A percentile compares a stretch with the other conserved stretches of the same genome.
Evolutionary conservation across 2,329 filamentous ascomycete species (phyloP).

Genomic region (Epichloe brachyelytri): DNA sequence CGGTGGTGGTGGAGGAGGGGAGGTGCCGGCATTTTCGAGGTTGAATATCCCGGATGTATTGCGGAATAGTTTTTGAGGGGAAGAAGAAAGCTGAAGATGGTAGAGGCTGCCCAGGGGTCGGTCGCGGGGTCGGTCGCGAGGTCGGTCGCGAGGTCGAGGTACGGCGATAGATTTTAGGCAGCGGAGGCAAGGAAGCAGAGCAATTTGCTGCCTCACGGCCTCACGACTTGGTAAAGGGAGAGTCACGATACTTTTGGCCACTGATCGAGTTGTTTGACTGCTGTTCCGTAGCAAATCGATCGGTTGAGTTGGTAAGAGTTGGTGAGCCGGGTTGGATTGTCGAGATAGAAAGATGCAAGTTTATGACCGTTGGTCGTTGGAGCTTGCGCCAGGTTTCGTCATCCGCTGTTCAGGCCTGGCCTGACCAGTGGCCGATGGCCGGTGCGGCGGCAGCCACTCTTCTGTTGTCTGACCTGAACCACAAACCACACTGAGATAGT

Average conservation of each 20-base stretch:
- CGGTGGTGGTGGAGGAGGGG: conserved; percentile 53
- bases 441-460: background rate
- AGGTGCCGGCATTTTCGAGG: conserved; percentile 31
- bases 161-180: conserved; percentile 3
- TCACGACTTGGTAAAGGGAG: background rate
- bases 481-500: background rate
- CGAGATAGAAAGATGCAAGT: background rate
- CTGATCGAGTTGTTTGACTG: background rate
- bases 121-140: too few relatives aligned
- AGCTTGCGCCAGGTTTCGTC: conserved; percentile 10
- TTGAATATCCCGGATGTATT: background rate
- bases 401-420: conserved; percentile 5
- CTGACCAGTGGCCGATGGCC: background rate
- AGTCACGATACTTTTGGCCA: background rate
- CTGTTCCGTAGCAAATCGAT: background rate
- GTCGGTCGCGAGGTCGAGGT: background rate
- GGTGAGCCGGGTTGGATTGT: background rate
- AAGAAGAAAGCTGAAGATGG: background rate
- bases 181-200: background rate
- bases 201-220: background rate
- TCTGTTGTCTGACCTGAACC: too few relatives aligned
- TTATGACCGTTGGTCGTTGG: background rate
- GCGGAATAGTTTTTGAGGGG: background rate
- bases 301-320: background rate
- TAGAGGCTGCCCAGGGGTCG: background rate